Percentiles rank a stretch among this genome's conserved stretches.
Evolutionary conservation across 139 green algal species (phyloP).

Genomic region (Micractinium conductrix): DNA sequence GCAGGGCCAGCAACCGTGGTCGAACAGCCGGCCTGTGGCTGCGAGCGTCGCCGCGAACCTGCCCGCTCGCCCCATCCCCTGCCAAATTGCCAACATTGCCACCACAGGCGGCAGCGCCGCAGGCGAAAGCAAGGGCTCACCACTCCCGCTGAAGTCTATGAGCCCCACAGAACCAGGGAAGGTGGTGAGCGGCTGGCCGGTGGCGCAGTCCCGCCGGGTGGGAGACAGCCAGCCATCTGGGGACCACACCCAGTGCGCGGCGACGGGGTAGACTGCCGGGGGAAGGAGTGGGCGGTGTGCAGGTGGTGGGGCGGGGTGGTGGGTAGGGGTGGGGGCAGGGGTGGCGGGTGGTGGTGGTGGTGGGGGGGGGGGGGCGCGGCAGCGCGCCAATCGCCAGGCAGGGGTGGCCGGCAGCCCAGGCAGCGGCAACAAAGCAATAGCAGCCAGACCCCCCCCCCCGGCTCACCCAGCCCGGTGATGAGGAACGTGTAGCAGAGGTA

Average conservation of each 20-base stretch:
- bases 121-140: background rate
- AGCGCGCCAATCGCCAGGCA: background rate
- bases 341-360: no score
- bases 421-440: background rate
- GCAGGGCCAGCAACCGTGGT: no score
- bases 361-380: no score
- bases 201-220: background rate
- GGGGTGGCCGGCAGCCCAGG: no score
- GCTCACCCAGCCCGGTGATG: conserved; percentile 33
- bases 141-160: conserved; percentile 44
- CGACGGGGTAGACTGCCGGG: conserved; percentile 64
- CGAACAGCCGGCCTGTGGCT: no score
- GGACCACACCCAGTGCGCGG: conserved; percentile 6
- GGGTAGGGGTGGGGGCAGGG: background rate
- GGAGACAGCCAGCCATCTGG: background rate
- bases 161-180: conserved; percentile 19
- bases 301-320: background rate
- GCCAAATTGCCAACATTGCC: no score
- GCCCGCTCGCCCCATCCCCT: no score
- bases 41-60: no score
- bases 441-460: no score
- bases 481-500: conserved; percentile 61
- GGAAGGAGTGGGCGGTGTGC: no score
- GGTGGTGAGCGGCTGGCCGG: background rate
- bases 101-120: no score